Evolutionary conservation across 495 filamentous ascomycete genomes (phyloP), one percentile per base, ranked within the genome.

Genomic region (Podospora pseudocomata): DNA sequence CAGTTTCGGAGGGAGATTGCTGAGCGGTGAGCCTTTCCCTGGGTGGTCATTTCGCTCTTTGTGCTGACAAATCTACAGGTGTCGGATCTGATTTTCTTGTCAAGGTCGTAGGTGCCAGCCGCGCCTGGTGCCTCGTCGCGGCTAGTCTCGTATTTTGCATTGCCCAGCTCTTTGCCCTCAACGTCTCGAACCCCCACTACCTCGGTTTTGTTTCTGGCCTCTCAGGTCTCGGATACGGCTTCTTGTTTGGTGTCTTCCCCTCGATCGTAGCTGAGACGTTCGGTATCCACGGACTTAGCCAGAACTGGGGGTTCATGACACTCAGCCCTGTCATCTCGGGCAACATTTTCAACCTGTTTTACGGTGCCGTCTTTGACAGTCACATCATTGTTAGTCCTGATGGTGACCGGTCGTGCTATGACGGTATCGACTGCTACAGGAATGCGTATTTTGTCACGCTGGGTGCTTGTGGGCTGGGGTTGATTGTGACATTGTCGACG

Each of bases 251-350:
- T 71, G 93, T 96, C 64, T 97, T 91, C 80, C 96, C 95, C 9
- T 91, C 96, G 0, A 87, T 99, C 61, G 90, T 93, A 3, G 91
- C 94, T 15, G 94, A 98, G 74, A 88, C 90, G 3, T 99, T 99
- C 76, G 95, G 96, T 30, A 88, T 97, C 53, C 83, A 87, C 68
- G 94, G 95, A n/a, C 82, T 99, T 20, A 90, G 86, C 71, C 90
- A 92, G 77, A 96, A 96, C 78, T 99, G 94, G 92, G 95, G 95
- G 39, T 89, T 88, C 71, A 97, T 99, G 91, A 97, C 91, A 0
- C 80, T 98, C 19, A 87, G 90, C 15, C 93, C 94, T 0, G 90
- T 96, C 5, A 80, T 97, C 63, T 92, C 87, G 19, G 92, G 92
- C 55, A 96, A 98, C 66, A 78, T 97, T 34, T 97, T 97, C 81